Base-by-base conservation (phyloP, 2,329 filamentous ascomycete species). In the Clarireedia hainanense region DNA sequence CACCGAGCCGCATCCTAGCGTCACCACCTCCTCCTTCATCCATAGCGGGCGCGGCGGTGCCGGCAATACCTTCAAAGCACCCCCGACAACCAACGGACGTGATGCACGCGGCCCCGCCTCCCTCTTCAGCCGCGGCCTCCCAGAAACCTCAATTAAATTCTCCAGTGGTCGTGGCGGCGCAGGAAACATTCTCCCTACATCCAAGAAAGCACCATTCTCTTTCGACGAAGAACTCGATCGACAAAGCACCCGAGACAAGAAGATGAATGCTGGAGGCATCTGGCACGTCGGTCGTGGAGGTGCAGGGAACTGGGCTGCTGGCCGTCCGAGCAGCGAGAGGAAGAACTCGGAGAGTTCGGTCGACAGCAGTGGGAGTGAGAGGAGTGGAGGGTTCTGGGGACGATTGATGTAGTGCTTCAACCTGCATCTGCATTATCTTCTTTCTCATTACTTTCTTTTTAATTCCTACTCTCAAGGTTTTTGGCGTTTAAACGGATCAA, bases 171-270 rank as follows among this genome's bases (percentile, higher is more conserved):
- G 67, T 17, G 67, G 67, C 4, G 67, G 67, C 26, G 67, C 65
- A 15, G 67, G 67, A n/a, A 69, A 69, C 58, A 66, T 69, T 45
- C 64, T 62, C 52, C 47, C 56, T 14, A 58, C 37, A 9, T 58
- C 58, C 9, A 65, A 69, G 52, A 63, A 60, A 23, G 57, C 66
- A 12, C 60, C 65, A 15, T 69, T 69, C 59, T 66, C 63, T 17
- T 69, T 69, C 55, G 66, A 69, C 40, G 67, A 69, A 34, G 67
- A 69, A 45, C 60, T 69, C 12, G 61, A 62, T 9, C 61, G 63
- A 9, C 64, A 68, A 54, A 54, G 52, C 20, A 65, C 64, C 24
- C 62, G 66, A 23, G 66, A 68, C 36, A 49, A 57, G 46, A 65
- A 58, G 58, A 59, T 63, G 51, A 63, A 59, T 51, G 54, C 63